Evolutionary conservation across 441 rosid species (phyloP).

Genomic region (Erodium moschatum): DNA sequence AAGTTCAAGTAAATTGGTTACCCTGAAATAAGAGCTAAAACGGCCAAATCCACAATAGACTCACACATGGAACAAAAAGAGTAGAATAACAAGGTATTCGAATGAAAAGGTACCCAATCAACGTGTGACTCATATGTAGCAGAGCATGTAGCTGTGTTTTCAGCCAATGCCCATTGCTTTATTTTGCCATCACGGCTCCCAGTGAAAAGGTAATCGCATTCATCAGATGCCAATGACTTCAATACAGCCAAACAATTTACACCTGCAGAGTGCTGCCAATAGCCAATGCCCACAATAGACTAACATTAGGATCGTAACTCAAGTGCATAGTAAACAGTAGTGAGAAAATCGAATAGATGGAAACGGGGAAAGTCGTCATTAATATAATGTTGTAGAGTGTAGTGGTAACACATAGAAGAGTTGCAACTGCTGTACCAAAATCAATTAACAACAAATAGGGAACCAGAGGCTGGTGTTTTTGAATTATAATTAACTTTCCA

Average conservation of each 20-base stretch:
- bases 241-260: slow-evolving; percentile 73
- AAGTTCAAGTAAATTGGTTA: not conserved
- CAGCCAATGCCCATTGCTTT: slow-evolving; percentile 84
- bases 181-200: slow-evolving; percentile 99
- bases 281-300: slow-evolving; percentile 16
- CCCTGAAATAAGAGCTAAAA: not conserved
- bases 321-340: not conserved
- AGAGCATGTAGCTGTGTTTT: slow-evolving; percentile 60
- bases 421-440: not conserved
- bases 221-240: slow-evolving; percentile 47
- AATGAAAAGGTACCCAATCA: slow-evolving; percentile 68
- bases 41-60: not conserved
- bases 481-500: too few relatives aligned
- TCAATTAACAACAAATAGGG: too few relatives aligned
- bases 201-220: slow-evolving; percentile 59
- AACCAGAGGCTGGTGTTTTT: too few relatives aligned
- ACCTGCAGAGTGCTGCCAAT: slow-evolving; percentile 92
- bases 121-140: slow-evolving; percentile 98
- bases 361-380: not conserved
- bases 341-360: not conserved
- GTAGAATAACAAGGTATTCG: slow-evolving; percentile 14
- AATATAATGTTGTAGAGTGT: not conserved
- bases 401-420: not conserved
- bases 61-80: not conserved
- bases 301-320: not conserved